Base-by-base conservation (phyloP, 2,329 filamentous ascomycete species). In the Phaeosphaeria sp. region DNA sequence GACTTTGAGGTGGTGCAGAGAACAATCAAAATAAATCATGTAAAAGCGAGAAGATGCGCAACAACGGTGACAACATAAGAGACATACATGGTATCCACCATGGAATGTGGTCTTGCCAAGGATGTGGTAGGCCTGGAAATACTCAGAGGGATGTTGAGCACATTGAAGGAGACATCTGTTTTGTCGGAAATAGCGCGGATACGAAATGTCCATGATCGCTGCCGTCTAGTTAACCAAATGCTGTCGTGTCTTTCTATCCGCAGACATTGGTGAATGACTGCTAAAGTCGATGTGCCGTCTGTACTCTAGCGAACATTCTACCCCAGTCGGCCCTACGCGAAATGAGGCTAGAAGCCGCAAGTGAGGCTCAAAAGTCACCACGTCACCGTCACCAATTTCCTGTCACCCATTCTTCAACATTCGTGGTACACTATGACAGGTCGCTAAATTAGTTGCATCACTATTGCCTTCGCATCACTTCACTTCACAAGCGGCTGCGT, bases 301-400 rank as follows among this genome's bases (percentile, higher is more conserved):
- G 36, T n/a, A n/a, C 13, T n/a, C 36, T 39, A 15, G 36, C 5
- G 15, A 13, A 39, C 36, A 7, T 13, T 36, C 10, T 10, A 53
- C 54, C 62, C 54, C 18, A 21, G 58, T 60, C 57, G 52, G 55
- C 55, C 55, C 43, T 56, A 58, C 43, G 54, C 21, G 20, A 56
- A 52, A 59, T 62, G 59, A 59, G 63, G 63, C 52, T 55, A 63
- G 63, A 50, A 58, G 55, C 59, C 66, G 63, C 65, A 73, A 74
- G 71, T 68, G 64, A 68, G 64, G 59, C 64, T 70, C 66, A 58
- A 57, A 57, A 61, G 51, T 59, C 60, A 74, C 72, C 72, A 75
- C 72, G 72, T 74, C 66, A 63, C 66, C 63, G 50, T 52, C 63
- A 54, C 36, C 46, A 53, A 6, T 55, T 44, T 50, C 36, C n/a